These are phyloP conservation scores for Umbilicaria muhlenbergii DNA, from an alignment of 495 filamentous ascomycete species.

Conservation along the genomic window DNA sequence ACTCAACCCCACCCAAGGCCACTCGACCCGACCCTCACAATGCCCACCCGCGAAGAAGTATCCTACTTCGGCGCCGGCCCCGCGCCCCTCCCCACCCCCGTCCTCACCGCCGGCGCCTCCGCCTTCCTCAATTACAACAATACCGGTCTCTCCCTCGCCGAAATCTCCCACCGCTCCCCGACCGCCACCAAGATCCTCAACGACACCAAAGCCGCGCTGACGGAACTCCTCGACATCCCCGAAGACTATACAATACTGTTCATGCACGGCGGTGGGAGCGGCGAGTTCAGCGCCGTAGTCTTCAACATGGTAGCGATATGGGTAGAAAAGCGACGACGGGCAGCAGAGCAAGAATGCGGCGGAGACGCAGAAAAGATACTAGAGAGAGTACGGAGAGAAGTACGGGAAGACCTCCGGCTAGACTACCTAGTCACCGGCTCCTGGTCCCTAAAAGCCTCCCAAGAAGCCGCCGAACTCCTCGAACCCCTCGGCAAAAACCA, in stretches of 20 bases:
- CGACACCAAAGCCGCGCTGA: conserved; percentile 47
- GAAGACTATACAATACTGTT: conserved; percentile 63
- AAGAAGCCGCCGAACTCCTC: conserved; percentile 64
- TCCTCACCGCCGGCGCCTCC: conserved; percentile 56
- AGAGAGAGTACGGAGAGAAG: conserved; percentile 41
- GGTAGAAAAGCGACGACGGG: conserved; percentile 45
- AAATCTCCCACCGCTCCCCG: conserved; percentile 80
- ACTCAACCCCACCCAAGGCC: background rate
- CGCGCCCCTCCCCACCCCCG: conserved; percentile 60
- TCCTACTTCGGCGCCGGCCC: conserved; percentile 80
- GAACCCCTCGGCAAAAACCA: conserved; percentile 41
- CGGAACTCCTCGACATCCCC: conserved; percentile 55
- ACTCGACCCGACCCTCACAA: conserved; percentile 8
- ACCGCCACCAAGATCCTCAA: conserved; percentile 56
- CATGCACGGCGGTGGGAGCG: conserved; percentile 72
- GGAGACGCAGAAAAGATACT: conserved; percentile 38
- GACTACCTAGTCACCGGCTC: conserved; percentile 87
- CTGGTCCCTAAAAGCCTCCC: conserved; percentile 87
- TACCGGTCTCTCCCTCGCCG: conserved; percentile 65
- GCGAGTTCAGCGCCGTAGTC: conserved; percentile 64
- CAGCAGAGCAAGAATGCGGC: conserved; percentile 21
- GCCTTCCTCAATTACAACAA: conserved; percentile 71
- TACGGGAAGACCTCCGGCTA: conserved; percentile 51
- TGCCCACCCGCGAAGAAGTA: conserved; percentile 47
- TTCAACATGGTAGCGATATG: conserved; percentile 72